phyloP scores from a whole-genome alignment of 2,329 filamentous ascomycete species.

The Colletotrichum musae region DNA sequence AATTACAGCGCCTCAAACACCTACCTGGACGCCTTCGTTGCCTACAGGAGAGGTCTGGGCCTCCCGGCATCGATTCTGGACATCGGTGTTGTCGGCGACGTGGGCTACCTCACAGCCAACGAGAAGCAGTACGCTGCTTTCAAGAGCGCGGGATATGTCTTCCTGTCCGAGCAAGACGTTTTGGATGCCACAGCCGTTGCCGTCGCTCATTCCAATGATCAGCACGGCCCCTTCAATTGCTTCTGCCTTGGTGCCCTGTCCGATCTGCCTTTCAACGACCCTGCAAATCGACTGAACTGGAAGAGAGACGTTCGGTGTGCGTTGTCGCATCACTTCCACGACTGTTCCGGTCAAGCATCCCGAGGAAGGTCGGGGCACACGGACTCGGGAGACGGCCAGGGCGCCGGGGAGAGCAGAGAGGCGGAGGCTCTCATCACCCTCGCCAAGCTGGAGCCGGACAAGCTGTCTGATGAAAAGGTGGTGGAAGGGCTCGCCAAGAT shows the following conservation, averaged over 20 bases:
- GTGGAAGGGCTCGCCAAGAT: slow-evolving; percentile 6
- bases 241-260: slow-evolving; percentile 27
- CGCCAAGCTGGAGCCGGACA: slow-evolving; percentile 14
- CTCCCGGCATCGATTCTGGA: slow-evolving; percentile 57
- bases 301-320: slow-evolving; percentile 28
- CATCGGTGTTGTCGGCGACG: slow-evolving; percentile 52
- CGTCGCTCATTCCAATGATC: slow-evolving; percentile 9
- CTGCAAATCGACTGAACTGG: slow-evolving; percentile 29
- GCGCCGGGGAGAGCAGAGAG: slow-evolving; percentile 6
- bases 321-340: slow-evolving; percentile 28
- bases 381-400: not conserved
- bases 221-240: slow-evolving; percentile 8
- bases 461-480: not conserved
- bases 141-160: slow-evolving; percentile 25
- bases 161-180: slow-evolving; percentile 25
- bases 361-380: no score
- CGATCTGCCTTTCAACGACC: slow-evolving; percentile 17
- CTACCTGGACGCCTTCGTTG: slow-evolving; percentile 57
- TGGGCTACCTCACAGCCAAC: slow-evolving; percentile 48
- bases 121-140: slow-evolving; percentile 23
- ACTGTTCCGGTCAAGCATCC: not conserved
- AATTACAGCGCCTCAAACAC: slow-evolving; percentile 59
- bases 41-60: slow-evolving; percentile 52
- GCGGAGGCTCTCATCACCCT: slow-evolving; percentile 15
- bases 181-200: slow-evolving; percentile 17